phyloP scores from a whole-genome alignment of 495 filamentous ascomycete species.

The Bacidia gigantensis region DNA sequence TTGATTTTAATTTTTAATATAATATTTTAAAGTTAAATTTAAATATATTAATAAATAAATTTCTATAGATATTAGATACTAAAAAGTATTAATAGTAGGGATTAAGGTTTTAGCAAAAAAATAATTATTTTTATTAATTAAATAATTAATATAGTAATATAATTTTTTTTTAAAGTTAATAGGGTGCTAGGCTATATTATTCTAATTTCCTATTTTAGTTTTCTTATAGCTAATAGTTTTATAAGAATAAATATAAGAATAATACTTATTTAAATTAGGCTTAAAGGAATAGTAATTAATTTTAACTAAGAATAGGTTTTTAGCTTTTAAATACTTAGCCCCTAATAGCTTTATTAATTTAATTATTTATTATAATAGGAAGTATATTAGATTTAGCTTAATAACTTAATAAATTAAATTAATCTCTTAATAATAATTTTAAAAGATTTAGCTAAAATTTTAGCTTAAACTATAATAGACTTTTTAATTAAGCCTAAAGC shows the following conservation, averaged over 20 bases:
- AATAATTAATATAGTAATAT: constrained; percentile 1
- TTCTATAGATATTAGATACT: neutral
- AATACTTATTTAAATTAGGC: neutral
- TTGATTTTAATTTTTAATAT: neutral
- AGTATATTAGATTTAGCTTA: constrained; percentile 1
- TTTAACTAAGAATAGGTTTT: neutral
- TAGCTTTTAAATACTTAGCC: neutral
- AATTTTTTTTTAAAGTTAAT: neutral
- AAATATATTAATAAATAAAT: neutral
- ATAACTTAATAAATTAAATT: neutral
- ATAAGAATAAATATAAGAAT: neutral
- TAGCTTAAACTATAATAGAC: neutral
- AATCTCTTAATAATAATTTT: neutral
- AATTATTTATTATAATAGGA: neutral
- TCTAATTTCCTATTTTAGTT: neutral
- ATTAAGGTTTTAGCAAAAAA: neutral
- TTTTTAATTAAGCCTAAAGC: neutral
- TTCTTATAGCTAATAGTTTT: neutral
- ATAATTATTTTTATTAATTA: constrained; percentile 1
- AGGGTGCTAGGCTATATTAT: neutral
- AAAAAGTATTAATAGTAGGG: neutral
- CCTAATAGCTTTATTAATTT: neutral
- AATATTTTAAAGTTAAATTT: neutral
- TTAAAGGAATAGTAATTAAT: neutral
- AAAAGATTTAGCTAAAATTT: neutral